phyloP scores from a whole-genome alignment of 2,329 filamentous ascomycete species.

The Aspergillus ruber region DNA sequence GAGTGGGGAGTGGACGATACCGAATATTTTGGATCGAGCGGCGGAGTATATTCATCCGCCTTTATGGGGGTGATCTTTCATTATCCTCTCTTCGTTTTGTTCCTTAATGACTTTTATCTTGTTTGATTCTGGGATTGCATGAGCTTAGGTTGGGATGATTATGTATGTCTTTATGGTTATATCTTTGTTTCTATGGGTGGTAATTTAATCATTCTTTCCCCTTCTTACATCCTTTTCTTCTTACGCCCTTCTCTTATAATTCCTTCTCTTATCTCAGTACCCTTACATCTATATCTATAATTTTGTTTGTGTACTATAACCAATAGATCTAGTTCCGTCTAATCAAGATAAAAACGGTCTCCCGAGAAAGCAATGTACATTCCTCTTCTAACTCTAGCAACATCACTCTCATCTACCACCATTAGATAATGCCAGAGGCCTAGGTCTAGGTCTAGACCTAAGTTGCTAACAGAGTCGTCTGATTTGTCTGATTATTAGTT shows the following conservation, averaged over 20 bases:
- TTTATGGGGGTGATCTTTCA: conserved; percentile 30
- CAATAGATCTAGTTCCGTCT: too few relatives aligned
- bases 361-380: too few relatives aligned
- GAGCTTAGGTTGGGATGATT: not conserved
- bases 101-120: not conserved
- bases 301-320: too few relatives aligned
- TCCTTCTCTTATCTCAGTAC: not conserved
- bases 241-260: not conserved
- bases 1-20: conserved; percentile 41
- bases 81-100: not conserved
- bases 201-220: not conserved
- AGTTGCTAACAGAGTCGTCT: too few relatives aligned
- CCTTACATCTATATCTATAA: not conserved
- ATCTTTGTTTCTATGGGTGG: not conserved
- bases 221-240: not conserved
- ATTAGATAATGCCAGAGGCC: too few relatives aligned
- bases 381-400: too few relatives aligned
- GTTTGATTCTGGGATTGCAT: not conserved
- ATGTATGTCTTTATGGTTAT: not conserved
- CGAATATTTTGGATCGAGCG: conserved; percentile 40
- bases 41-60: conserved; percentile 45
- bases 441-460: too few relatives aligned
- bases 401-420: too few relatives aligned
- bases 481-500: too few relatives aligned
- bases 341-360: too few relatives aligned